Percentiles rank a stretch among this genome's conserved stretches.
Conservation (phyloP, 805 yeast species). For the Komagataella phaffii region DNA sequence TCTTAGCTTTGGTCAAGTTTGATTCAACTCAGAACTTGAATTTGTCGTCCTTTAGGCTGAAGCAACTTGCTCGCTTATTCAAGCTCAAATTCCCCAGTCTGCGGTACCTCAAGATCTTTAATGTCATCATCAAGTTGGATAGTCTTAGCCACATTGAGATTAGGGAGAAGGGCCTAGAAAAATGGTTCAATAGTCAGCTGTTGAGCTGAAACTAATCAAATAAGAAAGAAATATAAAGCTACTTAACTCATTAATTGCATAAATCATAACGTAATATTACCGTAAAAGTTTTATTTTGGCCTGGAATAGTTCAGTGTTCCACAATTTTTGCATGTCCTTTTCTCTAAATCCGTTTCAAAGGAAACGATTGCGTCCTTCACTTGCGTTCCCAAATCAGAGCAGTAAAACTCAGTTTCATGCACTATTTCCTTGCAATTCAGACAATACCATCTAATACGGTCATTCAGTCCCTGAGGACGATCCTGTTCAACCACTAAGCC, state of each 20-base stretch:
- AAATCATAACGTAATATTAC: slow-evolving; percentile 6
- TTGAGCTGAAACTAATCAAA: not conserved
- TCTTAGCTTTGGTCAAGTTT: not conserved
- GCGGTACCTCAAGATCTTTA: not conserved
- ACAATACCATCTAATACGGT: slow-evolving; percentile 84
- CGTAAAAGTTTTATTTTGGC: slow-evolving; percentile 18
- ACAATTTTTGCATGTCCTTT: slow-evolving; percentile 64
- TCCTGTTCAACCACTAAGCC: slow-evolving; percentile 92
- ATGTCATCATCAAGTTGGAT: not conserved
- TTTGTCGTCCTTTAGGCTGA: not conserved
- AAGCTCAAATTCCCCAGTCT: not conserved
- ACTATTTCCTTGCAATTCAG: slow-evolving; percentile 49
- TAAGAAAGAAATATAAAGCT: not conserved
- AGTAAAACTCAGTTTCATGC: slow-evolving; percentile 58
- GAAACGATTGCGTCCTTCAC: slow-evolving; percentile 68
- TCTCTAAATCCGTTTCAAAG: slow-evolving; percentile 48
- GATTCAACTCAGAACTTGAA: not conserved
- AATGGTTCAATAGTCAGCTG: not conserved
- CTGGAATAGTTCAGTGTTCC: slow-evolving; percentile 61
- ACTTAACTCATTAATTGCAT: not conserved
- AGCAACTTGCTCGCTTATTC: not conserved
- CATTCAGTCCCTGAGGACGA: slow-evolving; percentile 59
- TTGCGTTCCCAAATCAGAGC: slow-evolving; percentile 79
- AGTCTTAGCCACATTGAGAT: not conserved
- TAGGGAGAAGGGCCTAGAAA: not conserved